phyloP scores from a whole-genome alignment of 2,329 filamentous ascomycete genomes.

The Eutypa lata region DNA sequence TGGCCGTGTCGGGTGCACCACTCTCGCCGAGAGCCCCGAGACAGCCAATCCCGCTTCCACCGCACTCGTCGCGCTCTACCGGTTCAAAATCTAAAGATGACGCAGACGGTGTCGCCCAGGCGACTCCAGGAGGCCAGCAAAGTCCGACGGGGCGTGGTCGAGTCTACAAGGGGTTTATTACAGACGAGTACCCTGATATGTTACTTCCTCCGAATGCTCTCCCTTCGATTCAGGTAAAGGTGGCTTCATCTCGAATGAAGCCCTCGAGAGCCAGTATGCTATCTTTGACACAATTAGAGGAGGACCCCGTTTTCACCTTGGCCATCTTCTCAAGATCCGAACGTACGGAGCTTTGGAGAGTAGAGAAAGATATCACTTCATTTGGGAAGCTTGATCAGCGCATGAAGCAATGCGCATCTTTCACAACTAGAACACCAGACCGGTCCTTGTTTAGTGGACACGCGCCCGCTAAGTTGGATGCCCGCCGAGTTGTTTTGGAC shows the following conservation, averaged over 20 bases:
- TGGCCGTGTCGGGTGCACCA: constrained; percentile 48
- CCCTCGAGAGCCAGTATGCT: constrained; percentile 85
- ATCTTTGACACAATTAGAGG: constrained; percentile 75
- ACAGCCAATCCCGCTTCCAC: constrained; percentile 69
- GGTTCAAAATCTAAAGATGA: constrained; percentile 37
- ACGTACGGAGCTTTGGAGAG: constrained; percentile 79
- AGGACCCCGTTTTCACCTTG: constrained; percentile 91
- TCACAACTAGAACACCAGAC: constrained; percentile 77
- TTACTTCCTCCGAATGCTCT: constrained; percentile 85
- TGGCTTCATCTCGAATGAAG: constrained; percentile 91
- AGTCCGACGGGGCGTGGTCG: constrained; percentile 43
- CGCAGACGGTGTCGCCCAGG: constrained; percentile 17
- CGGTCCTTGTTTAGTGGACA: constrained; percentile 85
- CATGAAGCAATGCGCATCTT: constrained; percentile 69
- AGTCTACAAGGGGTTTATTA: constrained; percentile 75
- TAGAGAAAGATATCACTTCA: constrained; percentile 86
- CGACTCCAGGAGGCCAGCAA: constrained; percentile 29
- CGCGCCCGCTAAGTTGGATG: constrained; percentile 89
- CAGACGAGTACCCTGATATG: constrained; percentile 82
- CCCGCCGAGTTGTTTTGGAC: constrained; percentile 76
- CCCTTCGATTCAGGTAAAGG: constrained; percentile 78
- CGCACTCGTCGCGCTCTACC: constrained; percentile 63
- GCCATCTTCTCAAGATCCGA: constrained; percentile 78
- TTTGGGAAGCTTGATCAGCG: constrained; percentile 79
- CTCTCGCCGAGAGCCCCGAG: constrained; percentile 72